Evolutionary conservation across 2,329 filamentous ascomycete species (phyloP).

Genomic region (Diaporthe vexans): DNA sequence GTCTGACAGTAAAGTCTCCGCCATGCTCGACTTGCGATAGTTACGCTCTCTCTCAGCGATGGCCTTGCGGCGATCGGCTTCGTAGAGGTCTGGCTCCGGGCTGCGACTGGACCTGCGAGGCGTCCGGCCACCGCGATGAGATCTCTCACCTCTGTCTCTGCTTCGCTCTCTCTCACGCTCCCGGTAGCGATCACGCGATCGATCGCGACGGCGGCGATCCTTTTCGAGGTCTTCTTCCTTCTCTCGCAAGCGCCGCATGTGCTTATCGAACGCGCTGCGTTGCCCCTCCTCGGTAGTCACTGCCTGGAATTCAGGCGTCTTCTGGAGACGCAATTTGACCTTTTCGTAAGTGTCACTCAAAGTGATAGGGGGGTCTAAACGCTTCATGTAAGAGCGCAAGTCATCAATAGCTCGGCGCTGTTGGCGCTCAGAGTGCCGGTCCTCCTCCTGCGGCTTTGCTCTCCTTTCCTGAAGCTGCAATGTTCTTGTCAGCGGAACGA

Average conservation of each 20-base stretch:
- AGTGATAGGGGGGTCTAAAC: constrained; percentile 86
- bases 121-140: constrained; percentile 69
- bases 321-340: constrained; percentile 83
- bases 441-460: constrained; percentile 84
- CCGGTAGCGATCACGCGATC: constrained; percentile 61
- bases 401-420: constrained; percentile 88
- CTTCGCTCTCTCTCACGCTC: constrained; percentile 57
- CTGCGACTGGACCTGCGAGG: constrained; percentile 79
- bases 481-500: constrained; percentile 46
- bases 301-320: constrained; percentile 86
- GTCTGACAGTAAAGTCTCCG: constrained; percentile 72
- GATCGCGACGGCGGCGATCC: constrained; percentile 67
- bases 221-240: constrained; percentile 87
- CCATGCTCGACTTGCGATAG: constrained; percentile 84
- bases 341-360: constrained; percentile 89
- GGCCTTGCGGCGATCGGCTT: constrained; percentile 93
- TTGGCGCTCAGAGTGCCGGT: constrained; percentile 86
- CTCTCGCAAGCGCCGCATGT: constrained; percentile 90
- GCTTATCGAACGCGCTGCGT: constrained; percentile 89
- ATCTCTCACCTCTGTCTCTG: constrained; percentile 71
- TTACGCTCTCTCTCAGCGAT: constrained; percentile 95
- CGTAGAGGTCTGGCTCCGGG: constrained; percentile 94
- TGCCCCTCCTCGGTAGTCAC: constrained; percentile 87
- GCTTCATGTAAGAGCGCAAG: constrained; percentile 88
- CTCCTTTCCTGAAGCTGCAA: constrained; percentile 85